Conservation (phyloP, 257 asterid genomes). For the Solanum clarkiae region DNA sequence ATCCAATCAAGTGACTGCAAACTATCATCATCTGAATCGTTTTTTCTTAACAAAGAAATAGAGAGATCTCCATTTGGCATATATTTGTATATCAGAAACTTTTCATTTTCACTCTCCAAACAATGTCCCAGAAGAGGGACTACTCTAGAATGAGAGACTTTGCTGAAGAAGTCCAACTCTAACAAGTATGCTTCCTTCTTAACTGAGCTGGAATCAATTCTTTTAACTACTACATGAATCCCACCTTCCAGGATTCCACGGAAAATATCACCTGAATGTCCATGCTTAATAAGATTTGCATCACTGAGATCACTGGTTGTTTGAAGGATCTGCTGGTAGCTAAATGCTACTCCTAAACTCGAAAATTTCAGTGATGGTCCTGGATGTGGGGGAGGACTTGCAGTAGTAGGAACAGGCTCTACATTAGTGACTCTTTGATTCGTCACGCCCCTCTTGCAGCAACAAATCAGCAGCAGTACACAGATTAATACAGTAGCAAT, state of each 20-base stretch:
- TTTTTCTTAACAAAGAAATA: conserved; percentile 65
- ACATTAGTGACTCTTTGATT: conserved; percentile 45
- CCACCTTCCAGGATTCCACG: conserved; percentile 66
- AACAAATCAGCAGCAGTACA: conserved; percentile 33
- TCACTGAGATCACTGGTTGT: conserved; percentile 54
- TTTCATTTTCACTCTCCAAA: conserved; percentile 74
- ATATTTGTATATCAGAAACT: conserved; percentile 68
- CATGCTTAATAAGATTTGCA: conserved; percentile 52
- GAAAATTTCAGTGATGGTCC: conserved; percentile 41
- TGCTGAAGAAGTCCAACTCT: conserved; percentile 62
- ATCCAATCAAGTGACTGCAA: conserved; percentile 94
- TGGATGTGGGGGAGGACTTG: conserved; percentile 33
- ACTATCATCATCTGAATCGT: conserved; percentile 30
- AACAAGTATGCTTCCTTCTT: conserved; percentile 49
- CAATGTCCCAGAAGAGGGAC: conserved; percentile 85
- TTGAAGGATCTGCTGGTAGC: conserved; percentile 68
- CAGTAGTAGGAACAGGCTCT: conserved; percentile 52
- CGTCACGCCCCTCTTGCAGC: conserved; percentile 33
- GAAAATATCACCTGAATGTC: conserved; percentile 77
- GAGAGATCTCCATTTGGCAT: conserved; percentile 82
- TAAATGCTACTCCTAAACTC: conserved; percentile 52
- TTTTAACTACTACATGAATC: conserved; percentile 56
- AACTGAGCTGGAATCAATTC: conserved; percentile 33
- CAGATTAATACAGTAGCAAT: conserved; percentile 24
- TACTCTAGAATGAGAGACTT: conserved; percentile 62